Base-by-base conservation (phyloP, 1,284 basidiomycete genomes). In the Malassezia arunalokei region DNA sequence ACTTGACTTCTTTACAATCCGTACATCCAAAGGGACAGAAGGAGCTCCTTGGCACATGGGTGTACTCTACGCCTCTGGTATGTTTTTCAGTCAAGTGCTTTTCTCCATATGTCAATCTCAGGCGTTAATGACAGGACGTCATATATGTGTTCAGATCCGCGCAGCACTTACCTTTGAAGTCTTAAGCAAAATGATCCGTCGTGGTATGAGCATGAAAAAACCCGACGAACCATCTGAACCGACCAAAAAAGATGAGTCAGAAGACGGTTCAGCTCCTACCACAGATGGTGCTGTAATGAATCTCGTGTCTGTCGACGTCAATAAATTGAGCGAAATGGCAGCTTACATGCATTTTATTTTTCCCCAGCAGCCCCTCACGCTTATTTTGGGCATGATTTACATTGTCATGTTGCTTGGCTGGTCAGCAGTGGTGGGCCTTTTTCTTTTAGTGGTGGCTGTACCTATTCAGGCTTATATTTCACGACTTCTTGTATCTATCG, bases 241-340 rank as follows among this genome's bases (percentile, higher is more conserved):
- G 35, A 12, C 12, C 6, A 50, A 51, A 9, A 37, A 3, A 15
- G 38, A 51, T 5, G 42, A 43, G n/a, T 40, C 46, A 20, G 49
- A 47, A 1, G 51, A 37, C 37, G 53, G 58, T 30, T 37, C 47
- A 8, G 49, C 41, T 6, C 47, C 49, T 1, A 75, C 76, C 1
- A 73, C 70, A 8, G 77, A 77, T 48, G 79, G 79, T 35, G 77
- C 78, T 62, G 76, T 80, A 43, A 73, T 76, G 47, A 80, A 80
- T 59, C 67, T 80, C 32, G 77, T 80, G 40, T 75, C 76, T 2
- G 76, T 78, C 33, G 79, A 80, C 64, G 77, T 78, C 1, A 79
- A 77, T 64, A 71, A 74, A 47, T 64, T 56, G 3, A 62, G 41
- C 32, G 52, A 60, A 31, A 56, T 63, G 43, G 54, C 61, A 32